Base-by-base conservation (phyloP, 2,329 filamentous ascomycete species). In the Keithomyces neogunnii region DNA sequence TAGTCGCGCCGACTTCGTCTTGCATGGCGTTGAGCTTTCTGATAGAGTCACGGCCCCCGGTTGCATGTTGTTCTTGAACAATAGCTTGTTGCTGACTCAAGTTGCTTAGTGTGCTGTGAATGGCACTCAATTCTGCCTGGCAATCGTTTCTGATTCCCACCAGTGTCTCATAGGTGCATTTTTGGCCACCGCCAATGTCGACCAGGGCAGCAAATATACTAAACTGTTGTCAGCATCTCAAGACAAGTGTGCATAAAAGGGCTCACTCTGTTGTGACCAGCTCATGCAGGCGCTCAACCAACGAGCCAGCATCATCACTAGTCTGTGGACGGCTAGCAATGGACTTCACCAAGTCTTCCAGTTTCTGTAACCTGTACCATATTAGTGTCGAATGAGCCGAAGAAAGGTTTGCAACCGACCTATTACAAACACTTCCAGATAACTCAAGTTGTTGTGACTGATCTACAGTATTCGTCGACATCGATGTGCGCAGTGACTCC, bases 1-100 rank as follows among this genome's bases (percentile, higher is more conserved):
- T 46, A 19, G 35, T 49, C 11, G 36, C 30, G 35, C 8, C 9
- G 28, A 51, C 49, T 28, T 47, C 48, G n/a, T 44, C 33, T n/a
- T 33, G 43, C 28, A 53, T 45, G 10, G 32, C 38, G 5, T 47
- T 38, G 13, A 54, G 7, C 30, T 30, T 44, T 9, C 8, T 19
- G 9, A 39, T 26, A 9, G 42, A 46, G 9, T 30, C 40, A 40
- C 30, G 3, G 10, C 31, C 11, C 39, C n/a, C 10, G 30, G 11
- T 13, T 44, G 31, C 40, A 32, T 57, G 51, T 13, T 58, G 42
- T n/a, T 42, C 47, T 38, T 51, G 11, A 11, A 54, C 11, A 47
- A 45, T 36, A 35, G 42, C 3, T 11, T 54, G 52, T 30, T 53
- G 57, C 38, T 55, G 49, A 8, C 36, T 51, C n/a, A 58, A 49